Evolutionary conservation across 768 basidiomycete species (phyloP).

Genomic region (Naganishia onofrii): DNA sequence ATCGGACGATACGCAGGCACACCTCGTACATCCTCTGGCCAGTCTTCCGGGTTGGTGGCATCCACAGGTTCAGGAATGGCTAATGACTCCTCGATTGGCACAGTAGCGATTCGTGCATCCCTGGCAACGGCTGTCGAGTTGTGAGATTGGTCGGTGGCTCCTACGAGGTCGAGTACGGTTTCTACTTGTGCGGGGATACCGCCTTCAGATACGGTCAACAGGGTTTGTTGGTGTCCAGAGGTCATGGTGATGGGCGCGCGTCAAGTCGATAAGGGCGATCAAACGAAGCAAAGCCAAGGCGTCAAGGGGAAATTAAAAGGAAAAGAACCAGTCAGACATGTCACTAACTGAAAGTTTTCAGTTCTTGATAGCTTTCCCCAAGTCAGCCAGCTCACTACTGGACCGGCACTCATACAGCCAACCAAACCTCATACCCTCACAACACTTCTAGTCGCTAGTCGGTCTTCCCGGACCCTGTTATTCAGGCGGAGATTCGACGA

Average conservation of each 20-base stretch:
- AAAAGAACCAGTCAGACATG: too few species aligned
- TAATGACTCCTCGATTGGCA: conserved; percentile 16
- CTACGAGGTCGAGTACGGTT: conserved; percentile 26
- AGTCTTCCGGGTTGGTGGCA: conserved; percentile 11
- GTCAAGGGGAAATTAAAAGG: too few species aligned
- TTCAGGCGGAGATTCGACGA: too few species aligned
- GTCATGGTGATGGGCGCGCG: conserved; percentile 11
- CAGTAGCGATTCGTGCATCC: conserved; percentile 24
- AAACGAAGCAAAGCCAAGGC: too few species aligned
- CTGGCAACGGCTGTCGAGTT: conserved; percentile 1
- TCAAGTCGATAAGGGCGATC: neutral
- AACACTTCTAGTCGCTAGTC: too few species aligned
- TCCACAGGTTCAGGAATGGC: conserved; percentile 20
- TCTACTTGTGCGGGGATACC: conserved; percentile 21
- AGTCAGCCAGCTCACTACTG: too few species aligned
- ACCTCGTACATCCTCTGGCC: conserved; percentile 21
- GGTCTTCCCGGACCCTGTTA: too few species aligned
- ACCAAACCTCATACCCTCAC: too few species aligned
- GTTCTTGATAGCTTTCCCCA: too few species aligned
- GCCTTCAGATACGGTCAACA: conserved; percentile 25
- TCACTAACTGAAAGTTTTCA: too few species aligned
- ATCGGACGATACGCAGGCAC: conserved; percentile 23
- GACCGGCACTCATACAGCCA: too few species aligned
- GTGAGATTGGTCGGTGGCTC: conserved; percentile 10
- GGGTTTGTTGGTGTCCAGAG: conserved; percentile 17